Percentiles rank a stretch among this genome's conserved stretches.
phyloP scores from a whole-genome alignment of 2,329 filamentous ascomycete genomes.

The Alternaria sp. region DNA sequence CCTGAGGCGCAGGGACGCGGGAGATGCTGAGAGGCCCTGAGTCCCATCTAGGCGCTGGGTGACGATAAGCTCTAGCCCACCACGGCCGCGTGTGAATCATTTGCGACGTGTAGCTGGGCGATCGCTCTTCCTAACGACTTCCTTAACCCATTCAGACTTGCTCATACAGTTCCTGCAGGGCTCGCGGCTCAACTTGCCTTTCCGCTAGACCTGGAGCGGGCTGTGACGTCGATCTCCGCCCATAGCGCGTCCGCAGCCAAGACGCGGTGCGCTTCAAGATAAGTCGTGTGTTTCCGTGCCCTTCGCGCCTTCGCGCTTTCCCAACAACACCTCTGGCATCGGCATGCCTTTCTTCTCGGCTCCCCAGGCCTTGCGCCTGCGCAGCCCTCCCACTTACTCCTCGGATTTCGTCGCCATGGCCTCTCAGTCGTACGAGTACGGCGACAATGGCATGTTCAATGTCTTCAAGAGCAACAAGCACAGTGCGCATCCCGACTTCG shows the following conservation, averaged over 20 bases:
- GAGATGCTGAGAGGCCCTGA: background rate
- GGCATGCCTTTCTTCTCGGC: slow-evolving; percentile 42
- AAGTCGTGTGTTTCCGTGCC: slow-evolving; percentile 16
- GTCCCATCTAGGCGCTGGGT: background rate
- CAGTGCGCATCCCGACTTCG: slow-evolving; percentile 66
- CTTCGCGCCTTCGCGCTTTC: slow-evolving; percentile 11
- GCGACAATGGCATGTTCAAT: slow-evolving; percentile 33
- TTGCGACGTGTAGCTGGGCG: background rate
- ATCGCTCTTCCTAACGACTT: background rate
- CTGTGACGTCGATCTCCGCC: slow-evolving; percentile 19
- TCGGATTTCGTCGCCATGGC: slow-evolving; percentile 43
- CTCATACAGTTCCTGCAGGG: background rate
- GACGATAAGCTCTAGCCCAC: background rate
- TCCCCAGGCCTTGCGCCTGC: slow-evolving; percentile 47
- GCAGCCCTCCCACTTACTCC: slow-evolving; percentile 26
- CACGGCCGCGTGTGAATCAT: background rate
- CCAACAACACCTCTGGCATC: slow-evolving; percentile 9
- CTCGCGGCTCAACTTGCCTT: slow-evolving; percentile 1
- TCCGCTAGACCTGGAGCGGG: slow-evolving; percentile 1
- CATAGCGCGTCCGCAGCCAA: slow-evolving; percentile 3
- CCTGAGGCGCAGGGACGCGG: background rate
- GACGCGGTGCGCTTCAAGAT: slow-evolving; percentile 31
- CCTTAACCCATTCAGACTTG: slow-evolving; percentile 1
- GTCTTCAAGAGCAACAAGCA: slow-evolving; percentile 45
- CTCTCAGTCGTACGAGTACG: slow-evolving; percentile 39